phyloP scores from a whole-genome alignment of 257 asterid genomes.

The Solanum bulbocastanum region DNA sequence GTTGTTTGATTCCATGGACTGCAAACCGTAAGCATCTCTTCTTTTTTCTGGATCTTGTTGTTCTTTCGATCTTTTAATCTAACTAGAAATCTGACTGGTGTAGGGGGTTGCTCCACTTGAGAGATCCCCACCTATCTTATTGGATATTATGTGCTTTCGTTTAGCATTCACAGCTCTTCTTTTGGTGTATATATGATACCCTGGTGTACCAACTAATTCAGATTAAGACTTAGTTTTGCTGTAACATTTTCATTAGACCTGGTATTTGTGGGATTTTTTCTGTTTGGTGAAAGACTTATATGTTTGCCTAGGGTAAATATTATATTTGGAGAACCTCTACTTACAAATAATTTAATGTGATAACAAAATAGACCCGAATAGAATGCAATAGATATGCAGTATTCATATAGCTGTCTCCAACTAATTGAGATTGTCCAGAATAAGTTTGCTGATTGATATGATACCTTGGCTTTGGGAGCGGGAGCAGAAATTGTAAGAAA shows the following conservation, averaged over 20 bases:
- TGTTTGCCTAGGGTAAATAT: neutral
- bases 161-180: neutral
- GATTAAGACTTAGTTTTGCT: neutral
- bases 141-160: neutral
- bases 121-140: neutral
- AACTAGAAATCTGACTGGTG: neutral
- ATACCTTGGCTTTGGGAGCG: neutral
- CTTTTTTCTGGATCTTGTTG: neutral
- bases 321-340: neutral
- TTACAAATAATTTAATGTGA: neutral
- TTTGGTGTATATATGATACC: neutral
- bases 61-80: neutral
- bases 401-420: neutral
- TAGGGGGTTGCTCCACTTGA: neutral
- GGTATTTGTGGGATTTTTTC: neutral
- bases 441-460: neutral
- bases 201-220: neutral
- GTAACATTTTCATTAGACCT: neutral
- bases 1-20: slow-evolving; percentile 35
- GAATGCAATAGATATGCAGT: neutral
- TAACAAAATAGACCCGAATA: neutral
- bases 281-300: neutral
- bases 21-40: slow-evolving; percentile 18
- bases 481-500: neutral
- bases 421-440: neutral